phyloP scores from a whole-genome alignment of 2,329 filamentous ascomycete species.

The Cladorrhinum sp. region DNA sequence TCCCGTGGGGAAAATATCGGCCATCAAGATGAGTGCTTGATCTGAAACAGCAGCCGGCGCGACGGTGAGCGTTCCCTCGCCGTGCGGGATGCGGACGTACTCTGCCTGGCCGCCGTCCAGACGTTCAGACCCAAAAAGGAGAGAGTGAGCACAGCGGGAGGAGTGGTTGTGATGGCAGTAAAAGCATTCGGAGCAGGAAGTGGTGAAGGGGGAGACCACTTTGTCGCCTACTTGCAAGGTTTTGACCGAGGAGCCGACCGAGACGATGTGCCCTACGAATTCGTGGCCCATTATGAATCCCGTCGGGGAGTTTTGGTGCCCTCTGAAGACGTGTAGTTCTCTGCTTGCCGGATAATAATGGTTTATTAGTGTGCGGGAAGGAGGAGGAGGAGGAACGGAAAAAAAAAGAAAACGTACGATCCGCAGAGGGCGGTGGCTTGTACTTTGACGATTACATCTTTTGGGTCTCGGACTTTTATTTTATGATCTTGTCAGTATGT shows the following conservation, averaged over 20 bases:
- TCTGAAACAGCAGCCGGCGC: slow-evolving; percentile 70
- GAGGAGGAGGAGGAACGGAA: neutral
- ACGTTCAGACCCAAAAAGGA: slow-evolving; percentile 65
- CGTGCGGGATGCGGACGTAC: slow-evolving; percentile 76
- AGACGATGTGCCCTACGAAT: slow-evolving; percentile 73
- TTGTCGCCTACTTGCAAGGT: slow-evolving; percentile 72
- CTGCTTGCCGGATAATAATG: too few relatives aligned
- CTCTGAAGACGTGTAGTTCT: slow-evolving; percentile 83
- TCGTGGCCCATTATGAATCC: slow-evolving; percentile 77
- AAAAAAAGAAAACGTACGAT: slow-evolving; percentile 55
- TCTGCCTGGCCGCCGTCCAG: slow-evolving; percentile 81
- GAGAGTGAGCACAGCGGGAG: slow-evolving; percentile 68
- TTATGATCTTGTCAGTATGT: neutral
- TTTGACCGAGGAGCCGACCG: slow-evolving; percentile 53
- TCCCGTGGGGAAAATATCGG: slow-evolving; percentile 86
- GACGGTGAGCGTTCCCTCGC: slow-evolving; percentile 76
- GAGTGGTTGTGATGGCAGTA: slow-evolving; percentile 78
- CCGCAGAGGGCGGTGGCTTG: slow-evolving; percentile 82
- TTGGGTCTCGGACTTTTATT: slow-evolving; percentile 58
- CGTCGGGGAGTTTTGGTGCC: slow-evolving; percentile 67
- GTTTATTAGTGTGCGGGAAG: too few relatives aligned
- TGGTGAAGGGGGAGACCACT: slow-evolving; percentile 80
- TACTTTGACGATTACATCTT: slow-evolving; percentile 81
- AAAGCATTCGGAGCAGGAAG: slow-evolving; percentile 75
- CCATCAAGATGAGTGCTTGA: slow-evolving; percentile 78